phyloP scores from a whole-genome alignment of 2,329 filamentous ascomycete genomes.

The Xylariaceae sp. region DNA sequence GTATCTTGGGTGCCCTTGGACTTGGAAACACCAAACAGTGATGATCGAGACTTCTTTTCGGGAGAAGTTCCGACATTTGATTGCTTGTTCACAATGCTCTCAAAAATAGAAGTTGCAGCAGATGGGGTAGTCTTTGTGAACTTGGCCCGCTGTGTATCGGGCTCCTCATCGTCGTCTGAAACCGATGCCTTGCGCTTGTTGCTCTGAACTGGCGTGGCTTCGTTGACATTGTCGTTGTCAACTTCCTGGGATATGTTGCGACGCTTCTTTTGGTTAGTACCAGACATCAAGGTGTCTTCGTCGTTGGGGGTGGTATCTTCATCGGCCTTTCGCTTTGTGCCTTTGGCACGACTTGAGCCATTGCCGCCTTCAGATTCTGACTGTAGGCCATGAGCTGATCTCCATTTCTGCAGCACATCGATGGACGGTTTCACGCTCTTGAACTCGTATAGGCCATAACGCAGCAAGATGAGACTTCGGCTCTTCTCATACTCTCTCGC shows the following conservation, averaged over 20 bases:
- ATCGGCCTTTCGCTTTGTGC: conserved; percentile 53
- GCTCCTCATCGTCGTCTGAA: conserved; percentile 34
- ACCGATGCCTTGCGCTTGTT: conserved; percentile 50
- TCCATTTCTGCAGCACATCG: conserved; percentile 54
- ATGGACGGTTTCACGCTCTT: conserved; percentile 56
- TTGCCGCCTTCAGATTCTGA: conserved; percentile 41
- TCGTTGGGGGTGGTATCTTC: conserved; percentile 42
- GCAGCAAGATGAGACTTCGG: conserved; percentile 54
- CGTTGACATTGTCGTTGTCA: conserved; percentile 32
- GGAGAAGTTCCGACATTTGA: conserved; percentile 30
- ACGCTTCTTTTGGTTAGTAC: conserved; percentile 44
- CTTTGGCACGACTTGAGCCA: conserved; percentile 27
- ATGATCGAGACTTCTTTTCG: conserved; percentile 22
- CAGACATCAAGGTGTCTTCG: conserved; percentile 33
- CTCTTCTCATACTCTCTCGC: conserved; percentile 62
- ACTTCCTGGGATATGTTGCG: conserved; percentile 40
- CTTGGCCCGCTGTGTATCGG: conserved; percentile 47
- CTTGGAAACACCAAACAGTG: conserved; percentile 22
- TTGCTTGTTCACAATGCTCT: conserved; percentile 51
- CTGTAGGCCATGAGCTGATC: conserved; percentile 50
- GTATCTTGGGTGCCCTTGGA: conserved; percentile 22
- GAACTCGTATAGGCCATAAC: conserved; percentile 59
- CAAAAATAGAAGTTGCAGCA: conserved; percentile 51
- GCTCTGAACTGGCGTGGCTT: conserved; percentile 38
- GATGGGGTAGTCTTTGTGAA: conserved; percentile 48